phyloP scores from a whole-genome alignment of 2,329 filamentous ascomycete genomes.

The Hirsutella minnesotensis region DNA sequence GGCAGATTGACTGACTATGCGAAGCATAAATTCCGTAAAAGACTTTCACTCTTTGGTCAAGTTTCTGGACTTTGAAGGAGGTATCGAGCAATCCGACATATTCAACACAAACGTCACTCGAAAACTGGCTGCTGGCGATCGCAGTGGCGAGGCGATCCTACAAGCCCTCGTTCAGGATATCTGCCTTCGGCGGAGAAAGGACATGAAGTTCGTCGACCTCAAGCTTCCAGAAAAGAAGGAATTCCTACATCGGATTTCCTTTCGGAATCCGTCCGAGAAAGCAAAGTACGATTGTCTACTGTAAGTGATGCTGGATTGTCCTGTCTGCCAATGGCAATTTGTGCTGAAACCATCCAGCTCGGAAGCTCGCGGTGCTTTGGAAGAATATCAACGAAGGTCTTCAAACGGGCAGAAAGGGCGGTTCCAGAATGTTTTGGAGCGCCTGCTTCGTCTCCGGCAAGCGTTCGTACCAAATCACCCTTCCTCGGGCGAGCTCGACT shows the following conservation, averaged over 20 bases:
- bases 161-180: slow-evolving; percentile 71
- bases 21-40: slow-evolving; percentile 62
- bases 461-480: slow-evolving; percentile 27
- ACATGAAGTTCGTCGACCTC: slow-evolving; percentile 79
- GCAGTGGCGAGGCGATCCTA: slow-evolving; percentile 49
- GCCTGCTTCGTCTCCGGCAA: slow-evolving; percentile 72
- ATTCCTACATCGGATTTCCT: slow-evolving; percentile 63
- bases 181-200: slow-evolving; percentile 71
- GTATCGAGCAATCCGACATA: slow-evolving; percentile 58
- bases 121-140: slow-evolving; percentile 47
- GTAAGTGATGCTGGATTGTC: slow-evolving; percentile 25
- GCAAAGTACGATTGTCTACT: slow-evolving; percentile 66
- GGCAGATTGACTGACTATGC: background rate
- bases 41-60: slow-evolving; percentile 72
- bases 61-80: slow-evolving; percentile 65
- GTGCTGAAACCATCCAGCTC: slow-evolving; percentile 26
- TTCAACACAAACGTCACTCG: slow-evolving; percentile 56
- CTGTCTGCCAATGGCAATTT: background rate
- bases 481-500: background rate
- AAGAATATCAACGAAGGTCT: slow-evolving; percentile 40
- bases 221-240: slow-evolving; percentile 67
- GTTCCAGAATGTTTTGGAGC: slow-evolving; percentile 69
- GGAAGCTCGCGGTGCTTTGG: slow-evolving; percentile 63
- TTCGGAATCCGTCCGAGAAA: slow-evolving; percentile 61
- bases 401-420: slow-evolving; percentile 33